Percentiles rank a stretch among this genome's conserved stretches.
Evolutionary conservation across 2,329 filamentous ascomycete species (phyloP).

Genomic region (Magnaporthiopsis rhizophila): DNA sequence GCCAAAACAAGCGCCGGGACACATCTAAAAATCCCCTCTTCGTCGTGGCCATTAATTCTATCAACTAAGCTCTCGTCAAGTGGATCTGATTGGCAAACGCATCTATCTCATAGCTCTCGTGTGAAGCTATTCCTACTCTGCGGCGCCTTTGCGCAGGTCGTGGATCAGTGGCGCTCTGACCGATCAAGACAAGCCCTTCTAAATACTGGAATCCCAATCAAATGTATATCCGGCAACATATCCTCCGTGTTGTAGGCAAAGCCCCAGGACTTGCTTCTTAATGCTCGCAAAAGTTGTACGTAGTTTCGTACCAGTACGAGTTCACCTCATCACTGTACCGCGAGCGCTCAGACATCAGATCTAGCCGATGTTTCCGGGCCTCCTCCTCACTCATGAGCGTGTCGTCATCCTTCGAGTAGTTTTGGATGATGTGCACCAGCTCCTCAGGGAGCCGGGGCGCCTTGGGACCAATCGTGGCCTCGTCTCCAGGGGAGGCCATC

Average conservation of each 20-base stretch:
- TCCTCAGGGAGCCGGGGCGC: neutral
- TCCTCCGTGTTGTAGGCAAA: neutral
- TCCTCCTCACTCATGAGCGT: neutral
- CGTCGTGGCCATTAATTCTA: too few relatives aligned
- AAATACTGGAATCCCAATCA: neutral
- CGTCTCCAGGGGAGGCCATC: neutral
- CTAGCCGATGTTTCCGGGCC: neutral
- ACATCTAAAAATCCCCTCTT: too few relatives aligned
- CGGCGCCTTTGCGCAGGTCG: too few relatives aligned
- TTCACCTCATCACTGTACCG: neutral
- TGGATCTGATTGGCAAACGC: too few relatives aligned
- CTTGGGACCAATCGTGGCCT: neutral
- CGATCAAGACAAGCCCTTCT: neutral
- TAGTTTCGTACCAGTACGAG: neutral
- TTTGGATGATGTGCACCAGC: neutral
- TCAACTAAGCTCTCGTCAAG: too few relatives aligned
- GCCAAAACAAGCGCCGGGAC: too few relatives aligned
- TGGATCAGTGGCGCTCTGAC: too few relatives aligned
- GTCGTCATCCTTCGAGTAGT: neutral
- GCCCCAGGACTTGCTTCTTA: neutral
- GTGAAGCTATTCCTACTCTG: too few relatives aligned
- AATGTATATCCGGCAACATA: neutral
- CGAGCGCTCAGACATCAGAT: constrained; percentile 3
- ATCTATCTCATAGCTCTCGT: too few relatives aligned
- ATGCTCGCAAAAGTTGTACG: constrained; percentile 5